A percentile compares a stretch with the other conserved stretches of the same genome.
Evolutionary conservation across 2,329 filamentous ascomycete genomes (phyloP).

Genomic region (Penicillium sp.): DNA sequence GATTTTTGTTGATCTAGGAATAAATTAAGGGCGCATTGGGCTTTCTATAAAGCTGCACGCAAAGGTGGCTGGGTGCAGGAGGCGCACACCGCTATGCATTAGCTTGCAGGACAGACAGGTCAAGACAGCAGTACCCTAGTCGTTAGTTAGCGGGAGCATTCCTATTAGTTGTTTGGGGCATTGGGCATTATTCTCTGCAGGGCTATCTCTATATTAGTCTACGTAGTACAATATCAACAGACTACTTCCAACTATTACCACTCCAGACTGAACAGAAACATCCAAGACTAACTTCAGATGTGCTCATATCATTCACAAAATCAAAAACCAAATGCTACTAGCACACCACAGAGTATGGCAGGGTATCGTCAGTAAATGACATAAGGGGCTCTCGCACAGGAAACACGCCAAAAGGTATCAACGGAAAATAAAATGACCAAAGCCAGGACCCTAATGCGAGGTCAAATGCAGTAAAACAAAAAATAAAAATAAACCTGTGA

Average conservation of each 20-base stretch:
- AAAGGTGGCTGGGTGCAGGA: not conserved
- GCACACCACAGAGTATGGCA: slow-evolving; percentile 16
- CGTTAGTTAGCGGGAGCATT: not conserved
- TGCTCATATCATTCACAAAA: slow-evolving; percentile 4
- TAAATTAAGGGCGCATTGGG: not conserved
- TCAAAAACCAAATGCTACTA: slow-evolving; percentile 6
- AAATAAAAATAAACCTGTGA: not conserved
- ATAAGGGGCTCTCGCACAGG: slow-evolving; percentile 11
- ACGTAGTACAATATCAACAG: not conserved
- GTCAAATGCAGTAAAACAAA: slow-evolving; percentile 1
- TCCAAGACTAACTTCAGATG: not conserved
- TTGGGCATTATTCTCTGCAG: not conserved
- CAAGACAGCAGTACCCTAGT: not conserved
- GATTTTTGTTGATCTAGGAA: not conserved
- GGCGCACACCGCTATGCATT: not conserved
- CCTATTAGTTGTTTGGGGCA: not conserved
- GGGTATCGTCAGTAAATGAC: slow-evolving; percentile 23
- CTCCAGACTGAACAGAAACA: not conserved
- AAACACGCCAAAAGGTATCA: slow-evolving; percentile 15
- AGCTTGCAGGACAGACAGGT: not conserved
- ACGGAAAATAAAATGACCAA: slow-evolving; percentile 5
- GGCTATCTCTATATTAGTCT: not conserved
- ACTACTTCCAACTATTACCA: not conserved
- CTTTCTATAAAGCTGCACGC: not conserved
- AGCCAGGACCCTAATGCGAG: slow-evolving; percentile 3